These are phyloP conservation scores for Blastobotrys aristatus DNA, from an alignment of 1,139 yeast genomes.

Conservation along the genomic window DNA sequence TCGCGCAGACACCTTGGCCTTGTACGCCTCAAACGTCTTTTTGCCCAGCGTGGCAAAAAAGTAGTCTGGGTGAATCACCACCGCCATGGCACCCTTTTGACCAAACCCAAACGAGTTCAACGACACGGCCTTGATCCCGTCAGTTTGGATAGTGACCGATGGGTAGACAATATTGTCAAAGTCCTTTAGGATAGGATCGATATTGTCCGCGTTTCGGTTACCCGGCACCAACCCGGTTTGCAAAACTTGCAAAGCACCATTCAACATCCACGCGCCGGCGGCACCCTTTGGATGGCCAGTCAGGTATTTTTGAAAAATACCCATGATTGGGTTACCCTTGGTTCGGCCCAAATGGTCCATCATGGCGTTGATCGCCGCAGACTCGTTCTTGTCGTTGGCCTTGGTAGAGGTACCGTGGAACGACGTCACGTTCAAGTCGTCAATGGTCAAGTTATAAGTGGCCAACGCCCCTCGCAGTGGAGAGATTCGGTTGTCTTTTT, in stretches of 20 bases:
- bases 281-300: conserved; percentile 99
- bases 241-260: conserved; percentile 93
- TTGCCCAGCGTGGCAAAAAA: conserved; percentile 76
- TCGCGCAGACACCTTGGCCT: conserved; percentile 66
- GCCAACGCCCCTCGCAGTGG: conserved; percentile 97
- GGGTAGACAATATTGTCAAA: conserved; percentile 90
- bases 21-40: conserved; percentile 64
- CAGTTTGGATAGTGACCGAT: conserved; percentile 87
- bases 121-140: conserved; percentile 95
- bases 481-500: conserved; percentile 87
- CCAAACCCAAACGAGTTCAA: conserved; percentile 98
- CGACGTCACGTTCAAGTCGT: conserved; percentile 95
- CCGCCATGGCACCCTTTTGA: conserved; percentile 97
- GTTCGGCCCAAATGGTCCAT: conserved; percentile 93
- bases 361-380: conserved; percentile 85
- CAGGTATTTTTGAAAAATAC: conserved; percentile 97
- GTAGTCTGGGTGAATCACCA: conserved; percentile 90
- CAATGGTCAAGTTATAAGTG: conserved; percentile 84
- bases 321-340: conserved; percentile 95
- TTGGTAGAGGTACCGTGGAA: conserved; percentile 99
- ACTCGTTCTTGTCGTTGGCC: conserved; percentile 98
- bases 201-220: conserved; percentile 96
- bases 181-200: conserved; percentile 76
- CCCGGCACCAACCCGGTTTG: conserved; percentile 96
- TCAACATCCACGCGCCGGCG: conserved; percentile 99